phyloP scores from a whole-genome alignment of 2,329 filamentous ascomycete species.

The Claviceps spartinae region DNA sequence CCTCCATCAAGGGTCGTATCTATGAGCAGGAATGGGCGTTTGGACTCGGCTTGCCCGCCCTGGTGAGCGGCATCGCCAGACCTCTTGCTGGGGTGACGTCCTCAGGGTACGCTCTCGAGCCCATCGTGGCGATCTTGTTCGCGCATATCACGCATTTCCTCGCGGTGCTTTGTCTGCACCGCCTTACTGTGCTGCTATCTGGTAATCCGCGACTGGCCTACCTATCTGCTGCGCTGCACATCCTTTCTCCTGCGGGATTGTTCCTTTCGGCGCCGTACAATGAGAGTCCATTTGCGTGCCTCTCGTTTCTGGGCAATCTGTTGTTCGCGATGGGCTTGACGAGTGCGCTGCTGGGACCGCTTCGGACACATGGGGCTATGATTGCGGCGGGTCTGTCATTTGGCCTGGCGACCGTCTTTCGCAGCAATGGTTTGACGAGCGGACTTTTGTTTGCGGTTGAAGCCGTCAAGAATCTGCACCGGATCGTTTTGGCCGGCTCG shows the following conservation, averaged over 20 bases:
- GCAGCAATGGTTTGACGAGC: slow-evolving; percentile 78
- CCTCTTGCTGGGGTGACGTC: slow-evolving; percentile 6
- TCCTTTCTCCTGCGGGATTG: slow-evolving; percentile 75
- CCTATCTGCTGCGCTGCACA: slow-evolving; percentile 58
- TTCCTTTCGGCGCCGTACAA: slow-evolving; percentile 81
- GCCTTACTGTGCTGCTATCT: slow-evolving; percentile 46
- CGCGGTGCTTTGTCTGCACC: slow-evolving; percentile 59
- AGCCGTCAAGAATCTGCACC: slow-evolving; percentile 24
- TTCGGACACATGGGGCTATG: slow-evolving; percentile 32
- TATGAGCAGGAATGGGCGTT: slow-evolving; percentile 85
- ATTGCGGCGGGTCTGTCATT: slow-evolving; percentile 55
- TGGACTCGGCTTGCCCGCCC: slow-evolving; percentile 34
- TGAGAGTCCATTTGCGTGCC: slow-evolving; percentile 64
- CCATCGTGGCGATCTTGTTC: slow-evolving; percentile 48
- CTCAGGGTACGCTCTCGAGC: slow-evolving; percentile 17
- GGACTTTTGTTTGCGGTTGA: slow-evolving; percentile 63
- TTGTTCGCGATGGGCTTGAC: slow-evolving; percentile 43
- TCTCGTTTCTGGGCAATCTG: slow-evolving; percentile 62
- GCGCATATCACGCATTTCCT: slow-evolving; percentile 64
- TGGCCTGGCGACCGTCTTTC: slow-evolving; percentile 57
- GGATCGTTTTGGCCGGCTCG: slow-evolving; percentile 8
- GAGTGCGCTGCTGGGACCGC: slow-evolving; percentile 4
- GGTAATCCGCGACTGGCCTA: slow-evolving; percentile 44
- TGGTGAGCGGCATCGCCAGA: slow-evolving; percentile 21
- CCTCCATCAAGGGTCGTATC: slow-evolving; percentile 48